phyloP scores from a whole-genome alignment of 768 basidiomycete species.

The Termitomyces sp. region DNA sequence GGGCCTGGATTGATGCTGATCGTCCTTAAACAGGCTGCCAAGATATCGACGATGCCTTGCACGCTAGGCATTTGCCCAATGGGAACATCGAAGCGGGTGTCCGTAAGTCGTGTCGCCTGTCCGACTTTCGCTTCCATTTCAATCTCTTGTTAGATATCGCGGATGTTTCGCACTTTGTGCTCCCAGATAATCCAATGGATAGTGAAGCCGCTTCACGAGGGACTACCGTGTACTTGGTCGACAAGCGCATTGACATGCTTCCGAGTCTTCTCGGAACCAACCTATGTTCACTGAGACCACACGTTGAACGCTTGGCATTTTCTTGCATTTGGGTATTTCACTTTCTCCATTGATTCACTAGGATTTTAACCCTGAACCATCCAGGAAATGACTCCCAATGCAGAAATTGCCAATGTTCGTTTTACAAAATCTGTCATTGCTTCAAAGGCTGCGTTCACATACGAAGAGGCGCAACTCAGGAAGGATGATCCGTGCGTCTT shows the following conservation, averaged over 20 bases:
- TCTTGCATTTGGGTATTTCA: constrained; percentile 86
- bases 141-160: constrained; percentile 71
- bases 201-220: constrained; percentile 92
- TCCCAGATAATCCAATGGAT: constrained; percentile 92
- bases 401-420: constrained; percentile 83
- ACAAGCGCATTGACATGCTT: constrained; percentile 98
- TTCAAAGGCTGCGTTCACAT: constrained; percentile 94
- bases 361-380: constrained; percentile 5
- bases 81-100: constrained; percentile 97
- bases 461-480: constrained; percentile 90
- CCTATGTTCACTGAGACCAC: constrained; percentile 85
- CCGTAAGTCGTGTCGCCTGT: constrained; percentile 60
- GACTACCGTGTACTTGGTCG: constrained; percentile 96
- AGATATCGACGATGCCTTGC: constrained; percentile 97
- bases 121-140: background rate
- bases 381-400: constrained; percentile 86
- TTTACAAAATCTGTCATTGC: constrained; percentile 97
- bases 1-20: background rate
- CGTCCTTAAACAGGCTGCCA: constrained; percentile 63
- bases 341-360: background rate
- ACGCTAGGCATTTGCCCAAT: constrained; percentile 81
- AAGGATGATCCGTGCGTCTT: constrained; percentile 82
- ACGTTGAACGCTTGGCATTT: constrained; percentile 93
- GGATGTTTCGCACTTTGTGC: constrained; percentile 96
- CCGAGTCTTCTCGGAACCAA: constrained; percentile 93